These are phyloP conservation scores for Chytriomyces sp. DNA, from an alignment of 192 early-diverging fungal genomes.

Conservation along the genomic window DNA sequence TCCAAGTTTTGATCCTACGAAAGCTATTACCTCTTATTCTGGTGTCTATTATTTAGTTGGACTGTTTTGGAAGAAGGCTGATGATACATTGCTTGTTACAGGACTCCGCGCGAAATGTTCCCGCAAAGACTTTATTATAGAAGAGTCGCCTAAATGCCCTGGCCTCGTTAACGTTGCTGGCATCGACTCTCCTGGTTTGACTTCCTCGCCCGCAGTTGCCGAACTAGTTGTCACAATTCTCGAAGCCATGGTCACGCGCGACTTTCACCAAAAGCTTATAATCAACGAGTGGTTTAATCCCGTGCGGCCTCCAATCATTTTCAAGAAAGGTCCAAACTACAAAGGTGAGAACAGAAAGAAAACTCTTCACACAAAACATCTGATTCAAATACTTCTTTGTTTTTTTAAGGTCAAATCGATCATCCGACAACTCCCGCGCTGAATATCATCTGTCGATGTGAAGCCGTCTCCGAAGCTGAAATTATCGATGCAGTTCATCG, in stretches of 20 bases:
- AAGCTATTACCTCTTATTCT: conserved; percentile 55
- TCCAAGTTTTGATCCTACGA: conserved; percentile 46
- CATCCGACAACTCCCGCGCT: conserved; percentile 39
- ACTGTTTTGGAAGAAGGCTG: no score
- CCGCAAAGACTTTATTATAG: conserved; percentile 56
- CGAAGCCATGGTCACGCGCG: not conserved
- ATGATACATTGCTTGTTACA: not conserved
- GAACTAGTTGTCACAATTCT: conserved; percentile 43
- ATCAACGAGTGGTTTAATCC: conserved; percentile 41
- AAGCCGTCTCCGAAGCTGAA: conserved; percentile 52
- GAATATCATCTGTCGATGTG: conserved; percentile 60
- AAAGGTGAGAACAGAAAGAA: not conserved
- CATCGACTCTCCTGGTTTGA: conserved; percentile 58
- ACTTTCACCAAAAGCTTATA: not conserved
- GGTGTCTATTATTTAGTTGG: not conserved
- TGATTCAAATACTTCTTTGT: not conserved
- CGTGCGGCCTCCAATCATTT: conserved; percentile 42
- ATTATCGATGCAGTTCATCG: conserved; percentile 54
- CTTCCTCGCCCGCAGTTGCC: conserved; percentile 51
- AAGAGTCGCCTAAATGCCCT: conserved; percentile 22
- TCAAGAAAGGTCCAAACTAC: conserved; percentile 38
- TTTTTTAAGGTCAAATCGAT: conserved; percentile 42
- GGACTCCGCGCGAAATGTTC: conserved; percentile 52
- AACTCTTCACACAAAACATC: not conserved
- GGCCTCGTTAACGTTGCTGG: conserved; percentile 58